These are phyloP conservation scores for Kazachstania viticola DNA, from an alignment of 805 yeast species.

Conservation along the genomic window DNA sequence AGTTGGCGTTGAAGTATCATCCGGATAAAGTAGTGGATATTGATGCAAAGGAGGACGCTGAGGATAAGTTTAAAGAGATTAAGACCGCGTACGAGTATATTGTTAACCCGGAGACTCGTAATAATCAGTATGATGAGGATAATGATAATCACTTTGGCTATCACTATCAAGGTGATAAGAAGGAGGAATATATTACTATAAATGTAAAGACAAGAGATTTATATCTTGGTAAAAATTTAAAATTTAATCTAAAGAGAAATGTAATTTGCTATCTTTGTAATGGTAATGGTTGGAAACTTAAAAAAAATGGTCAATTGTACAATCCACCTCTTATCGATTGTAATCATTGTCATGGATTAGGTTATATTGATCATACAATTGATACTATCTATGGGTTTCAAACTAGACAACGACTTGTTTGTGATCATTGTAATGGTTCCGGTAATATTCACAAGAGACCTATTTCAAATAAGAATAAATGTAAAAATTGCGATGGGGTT, in stretches of 20 bases:
- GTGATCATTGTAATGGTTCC: slow-evolving; percentile 59
- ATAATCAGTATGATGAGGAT: slow-evolving; percentile 56
- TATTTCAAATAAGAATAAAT: slow-evolving; percentile 39
- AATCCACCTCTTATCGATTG: slow-evolving; percentile 86
- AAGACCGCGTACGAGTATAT: slow-evolving; percentile 79
- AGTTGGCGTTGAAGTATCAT: slow-evolving; percentile 85
- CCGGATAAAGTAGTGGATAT: slow-evolving; percentile 93
- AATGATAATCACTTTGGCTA: slow-evolving; percentile 41
- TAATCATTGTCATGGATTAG: slow-evolving; percentile 75
- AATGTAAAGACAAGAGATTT: slow-evolving; percentile 52
- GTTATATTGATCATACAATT: slow-evolving; percentile 59
- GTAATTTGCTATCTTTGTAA: slow-evolving; percentile 76
- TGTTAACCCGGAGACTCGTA: slow-evolving; percentile 65
- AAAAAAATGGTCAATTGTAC: slow-evolving; percentile 64
- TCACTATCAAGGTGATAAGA: slow-evolving; percentile 61
- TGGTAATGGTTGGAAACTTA: slow-evolving; percentile 77
- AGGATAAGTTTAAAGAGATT: slow-evolving; percentile 78
- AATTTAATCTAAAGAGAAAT: slow-evolving; percentile 29
- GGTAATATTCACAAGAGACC: slow-evolving; percentile 37
- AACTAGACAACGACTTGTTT: slow-evolving; percentile 44
- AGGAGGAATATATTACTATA: slow-evolving; percentile 70
- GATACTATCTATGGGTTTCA: too few species aligned
- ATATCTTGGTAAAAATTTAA: slow-evolving; percentile 1
- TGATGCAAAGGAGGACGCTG: slow-evolving; percentile 48
- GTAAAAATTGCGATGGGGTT: slow-evolving; percentile 76